These are phyloP conservation scores for Gynandropsis gynandra DNA, from an alignment of 345 rosid genomes.

Conservation along the genomic window DNA sequence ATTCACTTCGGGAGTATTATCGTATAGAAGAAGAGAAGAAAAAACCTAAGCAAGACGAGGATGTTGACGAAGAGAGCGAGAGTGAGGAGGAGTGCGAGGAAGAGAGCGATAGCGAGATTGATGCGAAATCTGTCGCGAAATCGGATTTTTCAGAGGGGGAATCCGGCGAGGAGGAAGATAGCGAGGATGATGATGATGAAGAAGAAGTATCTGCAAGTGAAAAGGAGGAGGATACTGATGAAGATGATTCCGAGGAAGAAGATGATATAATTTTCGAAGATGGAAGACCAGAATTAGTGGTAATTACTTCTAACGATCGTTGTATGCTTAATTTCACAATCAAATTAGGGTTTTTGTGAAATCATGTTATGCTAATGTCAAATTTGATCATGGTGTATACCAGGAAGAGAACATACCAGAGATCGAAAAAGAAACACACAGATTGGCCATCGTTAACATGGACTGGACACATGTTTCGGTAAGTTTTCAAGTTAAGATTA, in stretches of 20 bases:
- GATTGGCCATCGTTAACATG: conserved; percentile 79
- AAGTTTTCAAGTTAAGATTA: conserved; percentile 12
- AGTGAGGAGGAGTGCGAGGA: conserved; percentile 22
- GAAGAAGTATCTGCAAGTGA: conserved; percentile 5
- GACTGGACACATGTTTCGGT: conserved; percentile 95
- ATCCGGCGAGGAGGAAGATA: conserved; percentile 48
- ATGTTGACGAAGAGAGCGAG: conserved; percentile 11
- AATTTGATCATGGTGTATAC: conserved; percentile 1
- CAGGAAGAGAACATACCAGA: conserved; percentile 60
- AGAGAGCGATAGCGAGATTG: conserved; percentile 26
- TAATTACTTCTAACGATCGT: conserved; percentile 6
- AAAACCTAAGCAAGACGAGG: background rate
- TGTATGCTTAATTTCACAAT: conserved; percentile 4
- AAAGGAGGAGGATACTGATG: conserved; percentile 5
- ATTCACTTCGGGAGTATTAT: conserved; percentile 58
- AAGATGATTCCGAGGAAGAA: conserved; percentile 56
- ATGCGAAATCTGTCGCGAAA: conserved; percentile 12
- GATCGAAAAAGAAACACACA: conserved; percentile 61
- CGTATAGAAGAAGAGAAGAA: conserved; percentile 34
- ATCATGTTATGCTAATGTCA: background rate
- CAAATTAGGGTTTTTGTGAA: background rate
- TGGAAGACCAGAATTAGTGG: conserved; percentile 40
- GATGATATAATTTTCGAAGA: conserved; percentile 39
- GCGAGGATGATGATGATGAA: conserved; percentile 24
- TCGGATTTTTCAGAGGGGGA: conserved; percentile 32